Evolutionary conservation across 495 filamentous ascomycete genomes (phyloP), one percentile per base, ranked within the genome.

Genomic region (Penicillium diatomitis): DNA sequence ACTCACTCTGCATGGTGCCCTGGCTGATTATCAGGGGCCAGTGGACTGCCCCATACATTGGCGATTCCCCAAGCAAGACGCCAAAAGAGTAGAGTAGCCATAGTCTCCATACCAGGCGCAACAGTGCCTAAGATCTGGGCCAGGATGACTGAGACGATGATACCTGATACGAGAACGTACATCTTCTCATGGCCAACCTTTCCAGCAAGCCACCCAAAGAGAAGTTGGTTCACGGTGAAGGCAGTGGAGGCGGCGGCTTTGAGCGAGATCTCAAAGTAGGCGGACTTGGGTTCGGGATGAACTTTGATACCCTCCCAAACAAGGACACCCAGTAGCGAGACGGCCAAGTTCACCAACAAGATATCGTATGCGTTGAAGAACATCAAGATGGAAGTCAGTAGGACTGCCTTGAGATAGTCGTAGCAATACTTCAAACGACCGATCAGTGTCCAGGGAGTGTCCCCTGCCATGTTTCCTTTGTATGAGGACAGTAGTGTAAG

Each of bases 221-320:
- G 77, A 28, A 95, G 64, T 67, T 95, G 89, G 38, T 90, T 90
- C 50, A 95, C 68, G 51, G 94, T 87, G 28, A 87, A 94, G 38
- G 90, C 89, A 49, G 79, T 84, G 7, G 85, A 90, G n/a, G 88
- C 92, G 6, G 88, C 79, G 9, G 89, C 82, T 67, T 95, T 95
- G 71, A 95, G 88, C 41, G 85, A 87, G 2, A 85, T 90, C 58
- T 91, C 86, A 6, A 83, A 78, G 49, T 63, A 67, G 44, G 70
- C 73, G 28, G 82, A 82, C 58, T 88, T 83, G 45, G 61, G 58
- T 20, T 79, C 81, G 54, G 56, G 51, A 60, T 73, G 56, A 50
- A 67, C 39, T 3, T 57, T 51, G 35, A 84, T 78, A 29, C 61
- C 63, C 27, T 81, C 74, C 69, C 74, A 88, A 74, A 79, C 88